These are phyloP conservation scores for Leucocoprinus leucothites DNA, from an alignment of 768 basidiomycete genomes.

Conservation along the genomic window DNA sequence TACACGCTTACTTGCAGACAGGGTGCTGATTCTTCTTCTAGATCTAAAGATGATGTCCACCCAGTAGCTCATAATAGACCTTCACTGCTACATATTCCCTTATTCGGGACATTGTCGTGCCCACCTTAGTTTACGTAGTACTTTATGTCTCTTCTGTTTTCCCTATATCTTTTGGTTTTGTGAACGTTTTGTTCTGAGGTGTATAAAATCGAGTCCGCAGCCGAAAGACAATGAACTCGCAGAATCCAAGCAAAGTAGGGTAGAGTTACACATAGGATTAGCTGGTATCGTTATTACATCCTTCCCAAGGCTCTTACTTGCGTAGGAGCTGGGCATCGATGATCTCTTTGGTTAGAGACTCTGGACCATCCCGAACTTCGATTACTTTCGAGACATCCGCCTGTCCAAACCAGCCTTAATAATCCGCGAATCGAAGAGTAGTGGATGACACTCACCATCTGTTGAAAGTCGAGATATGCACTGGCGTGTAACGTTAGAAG, in stretches of 20 bases:
- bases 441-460: conserved; percentile 46
- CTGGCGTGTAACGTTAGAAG: conserved; percentile 83
- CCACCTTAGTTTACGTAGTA: conserved; percentile 11
- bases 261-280: background rate
- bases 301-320: background rate
- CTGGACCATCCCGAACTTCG: conserved; percentile 79
- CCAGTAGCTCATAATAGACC: conserved; percentile 5
- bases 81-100: conserved; percentile 8
- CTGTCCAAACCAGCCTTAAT: conserved; percentile 31
- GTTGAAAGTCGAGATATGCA: conserved; percentile 76
- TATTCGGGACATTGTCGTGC: conserved; percentile 8
- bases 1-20: background rate
- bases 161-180: background rate
- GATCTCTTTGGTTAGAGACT: conserved; percentile 69
- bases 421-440: background rate
- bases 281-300: background rate
- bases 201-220: background rate
- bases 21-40: conserved; percentile 16
- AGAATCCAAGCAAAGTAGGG: too few species aligned
- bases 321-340: conserved; percentile 58
- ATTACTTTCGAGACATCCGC: conserved; percentile 77
- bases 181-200: background rate
- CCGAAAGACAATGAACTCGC: too few species aligned
- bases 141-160: conserved; percentile 8
- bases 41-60: conserved; percentile 30